These are phyloP conservation scores for Neoascochyta sp. DNA, from an alignment of 2,329 filamentous ascomycete genomes.

Conservation along the genomic window DNA sequence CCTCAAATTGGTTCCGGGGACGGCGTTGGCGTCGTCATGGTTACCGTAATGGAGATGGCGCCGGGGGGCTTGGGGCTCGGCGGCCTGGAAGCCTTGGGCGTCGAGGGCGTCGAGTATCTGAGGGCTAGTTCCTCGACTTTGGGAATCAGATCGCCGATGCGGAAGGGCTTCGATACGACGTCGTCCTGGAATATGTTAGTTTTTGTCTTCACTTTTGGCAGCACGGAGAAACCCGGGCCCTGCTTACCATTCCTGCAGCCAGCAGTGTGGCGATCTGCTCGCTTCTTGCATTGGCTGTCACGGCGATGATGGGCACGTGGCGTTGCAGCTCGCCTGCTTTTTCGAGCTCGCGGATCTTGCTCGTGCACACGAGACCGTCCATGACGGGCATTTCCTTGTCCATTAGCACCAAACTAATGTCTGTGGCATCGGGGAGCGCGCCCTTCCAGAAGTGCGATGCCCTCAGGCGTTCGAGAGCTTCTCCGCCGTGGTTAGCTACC, in stretches of 20 bases:
- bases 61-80: too few species aligned
- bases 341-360: slow-evolving; percentile 38
- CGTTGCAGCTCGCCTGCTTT: slow-evolving; percentile 28
- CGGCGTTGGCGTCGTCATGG: too few species aligned
- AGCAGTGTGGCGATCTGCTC: slow-evolving; percentile 41
- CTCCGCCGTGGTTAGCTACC: slow-evolving; percentile 50
- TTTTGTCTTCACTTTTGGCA: neutral
- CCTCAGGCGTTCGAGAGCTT: slow-evolving; percentile 45
- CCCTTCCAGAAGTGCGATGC: slow-evolving; percentile 43
- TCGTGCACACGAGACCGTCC: slow-evolving; percentile 41
- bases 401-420: slow-evolving; percentile 37
- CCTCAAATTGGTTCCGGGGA: too few species aligned
- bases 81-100: too few species aligned
- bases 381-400: slow-evolving; percentile 44
- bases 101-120: too few species aligned
- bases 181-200: slow-evolving; percentile 39
- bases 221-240: neutral
- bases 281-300: slow-evolving; percentile 41
- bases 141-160: slow-evolving; percentile 49
- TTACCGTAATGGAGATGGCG: too few species aligned
- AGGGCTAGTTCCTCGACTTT: slow-evolving; percentile 49
- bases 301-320: slow-evolving; percentile 42
- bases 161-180: slow-evolving; percentile 50
- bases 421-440: slow-evolving; percentile 17
- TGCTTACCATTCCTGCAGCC: slow-evolving; percentile 36